Conservation (phyloP, 306 rosid genomes). For the Gillenia trifoliata region DNA sequence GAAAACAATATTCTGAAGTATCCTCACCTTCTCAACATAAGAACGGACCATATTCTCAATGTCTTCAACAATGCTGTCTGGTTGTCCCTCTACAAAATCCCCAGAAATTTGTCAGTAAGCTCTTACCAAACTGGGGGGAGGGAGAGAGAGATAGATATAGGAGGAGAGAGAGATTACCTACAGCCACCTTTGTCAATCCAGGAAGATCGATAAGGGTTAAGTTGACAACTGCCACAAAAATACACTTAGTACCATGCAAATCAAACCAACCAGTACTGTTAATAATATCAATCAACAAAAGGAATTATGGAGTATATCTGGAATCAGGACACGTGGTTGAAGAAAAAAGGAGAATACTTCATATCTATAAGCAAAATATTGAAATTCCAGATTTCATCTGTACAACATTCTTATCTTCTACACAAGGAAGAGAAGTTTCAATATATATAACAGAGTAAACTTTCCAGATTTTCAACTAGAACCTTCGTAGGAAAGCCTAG, state of each 20-base stretch:
- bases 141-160: background rate
- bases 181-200: slow-evolving; percentile 98
- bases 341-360: background rate
- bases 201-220: slow-evolving; percentile 97
- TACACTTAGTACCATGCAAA: background rate
- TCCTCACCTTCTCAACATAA: slow-evolving; percentile 89
- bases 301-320: background rate
- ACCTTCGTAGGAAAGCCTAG: background rate
- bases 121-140: slow-evolving; percentile 6
- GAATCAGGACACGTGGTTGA: background rate
- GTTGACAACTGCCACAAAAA: slow-evolving; percentile 81
- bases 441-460: background rate
- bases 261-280: background rate
- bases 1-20: slow-evolving; percentile 2
- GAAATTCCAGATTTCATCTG: background rate
- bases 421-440: background rate
- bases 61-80: slow-evolving; percentile 83
- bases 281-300: background rate
- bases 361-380: background rate
- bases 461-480: background rate
- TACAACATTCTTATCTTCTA: background rate
- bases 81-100: slow-evolving; percentile 81
- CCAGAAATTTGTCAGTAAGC: slow-evolving; percentile 21
- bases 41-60: slow-evolving; percentile 97
- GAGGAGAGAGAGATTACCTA: slow-evolving; percentile 49